Conservation (phyloP, 1,284 basidiomycete species). For the Serendipita sp. region DNA sequence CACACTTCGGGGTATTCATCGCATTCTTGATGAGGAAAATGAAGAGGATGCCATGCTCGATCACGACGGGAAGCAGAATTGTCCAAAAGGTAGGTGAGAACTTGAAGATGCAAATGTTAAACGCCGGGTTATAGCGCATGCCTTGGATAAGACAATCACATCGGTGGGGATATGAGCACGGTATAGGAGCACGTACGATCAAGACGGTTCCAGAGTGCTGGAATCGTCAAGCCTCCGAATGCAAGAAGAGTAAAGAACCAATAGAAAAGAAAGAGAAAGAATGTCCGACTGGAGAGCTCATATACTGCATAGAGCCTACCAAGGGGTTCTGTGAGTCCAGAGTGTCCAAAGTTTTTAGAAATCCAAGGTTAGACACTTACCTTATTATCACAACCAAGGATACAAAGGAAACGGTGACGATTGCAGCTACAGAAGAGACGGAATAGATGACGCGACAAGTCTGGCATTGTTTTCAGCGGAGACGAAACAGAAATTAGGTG, state of each 20-base stretch:
- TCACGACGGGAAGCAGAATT: background rate
- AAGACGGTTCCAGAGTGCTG: background rate
- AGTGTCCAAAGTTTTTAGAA: background rate
- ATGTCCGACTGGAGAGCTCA: background rate
- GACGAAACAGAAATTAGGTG: background rate
- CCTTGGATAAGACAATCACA: background rate
- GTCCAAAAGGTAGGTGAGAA: background rate
- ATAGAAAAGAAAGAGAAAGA: conserved; percentile 1
- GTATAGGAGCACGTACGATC: background rate
- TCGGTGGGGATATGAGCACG: background rate
- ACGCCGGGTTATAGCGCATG: background rate
- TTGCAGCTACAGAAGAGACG: background rate
- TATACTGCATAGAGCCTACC: background rate
- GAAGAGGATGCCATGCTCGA: background rate
- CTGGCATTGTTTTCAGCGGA: background rate
- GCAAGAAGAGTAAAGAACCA: background rate
- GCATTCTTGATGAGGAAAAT: background rate
- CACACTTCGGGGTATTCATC: background rate
- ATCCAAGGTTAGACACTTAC: background rate
- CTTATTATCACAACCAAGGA: background rate
- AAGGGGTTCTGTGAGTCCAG: background rate
- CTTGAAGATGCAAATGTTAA: background rate
- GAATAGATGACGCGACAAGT: conserved; percentile 3
- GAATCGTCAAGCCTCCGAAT: background rate
- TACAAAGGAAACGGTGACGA: background rate